Base-by-base conservation (phyloP, 2,329 filamentous ascomycete genomes). In the Rutstroemia sp. region DNA sequence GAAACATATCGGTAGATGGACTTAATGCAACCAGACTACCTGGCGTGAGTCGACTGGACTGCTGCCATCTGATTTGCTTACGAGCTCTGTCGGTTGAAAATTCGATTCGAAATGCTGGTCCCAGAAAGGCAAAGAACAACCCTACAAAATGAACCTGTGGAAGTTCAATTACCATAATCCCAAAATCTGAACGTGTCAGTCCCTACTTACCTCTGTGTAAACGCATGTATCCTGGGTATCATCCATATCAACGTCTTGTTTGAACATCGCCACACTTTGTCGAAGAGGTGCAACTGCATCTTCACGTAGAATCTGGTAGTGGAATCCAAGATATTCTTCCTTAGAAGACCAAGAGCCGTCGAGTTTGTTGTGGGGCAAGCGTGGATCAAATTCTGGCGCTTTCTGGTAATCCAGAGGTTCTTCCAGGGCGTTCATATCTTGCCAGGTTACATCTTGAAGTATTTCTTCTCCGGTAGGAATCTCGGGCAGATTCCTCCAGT, bases 261-360 rank as follows among this genome's bases (percentile, higher is more conserved):
- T 78, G 54, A 87, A 78, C 12, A 76, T 71, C 0, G 73, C 71
- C 1, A 95, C 78, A 0, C 88, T 84, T 59, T 82, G 78, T 6
- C 90, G 80, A 0, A 96, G 75, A 1, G 84, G 79, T 12, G 86
- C 80, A 3, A 88, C 74, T 0, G 83, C 81, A 66, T 96, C 90
- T 65, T 90, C 87, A 2, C 91, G 79, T 7, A 90, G 76, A 1
- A 96, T 78, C 3, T 82, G 75, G 66, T 94, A 95, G 50, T 95
- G 88, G 0, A 82, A 79, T 34, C 81, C 74, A 0, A 96, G 74
- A 57, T 95, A 96, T 0, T 77, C 74, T 1, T 82, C 76, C 47
- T 81, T 85, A 4, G 76, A 81, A 0, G 71, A 60, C 76, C 85
- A 92, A 0, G 83, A 73, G 0, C 75, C 75, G 0, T 78, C 60